phyloP scores from a whole-genome alignment of 2,329 filamentous ascomycete species.

The Xylaria sp. region DNA sequence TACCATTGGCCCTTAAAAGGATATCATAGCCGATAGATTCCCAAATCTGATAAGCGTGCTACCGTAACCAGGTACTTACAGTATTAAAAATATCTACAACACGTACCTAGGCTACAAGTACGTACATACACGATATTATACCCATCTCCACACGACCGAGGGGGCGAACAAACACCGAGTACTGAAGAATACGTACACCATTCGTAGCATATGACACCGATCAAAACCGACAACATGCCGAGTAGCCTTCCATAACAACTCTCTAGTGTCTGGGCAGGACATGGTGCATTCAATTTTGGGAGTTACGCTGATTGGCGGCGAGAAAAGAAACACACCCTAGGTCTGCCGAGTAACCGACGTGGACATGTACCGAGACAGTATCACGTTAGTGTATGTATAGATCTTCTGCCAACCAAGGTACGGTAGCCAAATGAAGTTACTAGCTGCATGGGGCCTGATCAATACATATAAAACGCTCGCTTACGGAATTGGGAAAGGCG shows the following conservation, averaged over 20 bases:
- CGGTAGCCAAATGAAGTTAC: neutral
- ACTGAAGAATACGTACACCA: neutral
- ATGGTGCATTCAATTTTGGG: conserved; percentile 3
- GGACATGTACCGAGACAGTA: conserved; percentile 11
- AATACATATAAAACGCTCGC: conserved; percentile 27
- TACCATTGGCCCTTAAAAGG: neutral
- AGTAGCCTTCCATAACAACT: neutral
- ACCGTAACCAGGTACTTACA: neutral
- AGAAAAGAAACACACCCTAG: neutral
- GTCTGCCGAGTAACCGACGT: conserved; percentile 24
- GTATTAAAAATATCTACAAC: neutral
- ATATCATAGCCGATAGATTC: neutral
- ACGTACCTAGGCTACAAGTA: neutral
- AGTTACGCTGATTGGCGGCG: neutral
- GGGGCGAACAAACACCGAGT: neutral
- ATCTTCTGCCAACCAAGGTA: neutral
- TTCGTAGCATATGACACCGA: neutral
- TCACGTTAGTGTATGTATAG: conserved; percentile 2
- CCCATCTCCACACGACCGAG: neutral
- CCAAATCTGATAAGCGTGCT: neutral
- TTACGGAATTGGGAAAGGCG: conserved; percentile 6
- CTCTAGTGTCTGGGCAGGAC: conserved; percentile 9
- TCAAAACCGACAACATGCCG: neutral
- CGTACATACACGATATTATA: neutral
- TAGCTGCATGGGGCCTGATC: conserved; percentile 11